Base-by-base conservation (phyloP, 1,139 yeast genomes). In the Kodamaea alishanica region DNA sequence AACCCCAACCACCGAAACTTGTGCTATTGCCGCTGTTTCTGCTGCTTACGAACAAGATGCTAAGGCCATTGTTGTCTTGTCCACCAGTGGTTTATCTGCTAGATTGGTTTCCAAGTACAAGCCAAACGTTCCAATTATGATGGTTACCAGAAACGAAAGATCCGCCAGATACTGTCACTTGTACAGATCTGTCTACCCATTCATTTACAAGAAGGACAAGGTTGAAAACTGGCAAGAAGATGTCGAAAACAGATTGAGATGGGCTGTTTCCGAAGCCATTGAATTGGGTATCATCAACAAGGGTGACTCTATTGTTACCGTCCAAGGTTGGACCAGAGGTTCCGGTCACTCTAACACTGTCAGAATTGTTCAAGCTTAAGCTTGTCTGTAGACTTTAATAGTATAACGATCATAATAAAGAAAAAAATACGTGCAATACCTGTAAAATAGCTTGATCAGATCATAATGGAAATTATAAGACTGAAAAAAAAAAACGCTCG, bases 311-410 rank as follows among this genome's bases (percentile, higher is more conserved):
- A 85, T 89, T 58, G 89, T 92, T 55, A 87, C 96, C 61, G 85
- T 92, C 64, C 98, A 92, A 79, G 98, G 98, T 67, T 92, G 96
- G 95, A 87, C 96, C 62, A 86, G 94, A 67, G 98, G 98, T 73
- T 78, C 90, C 51, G 99, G 98, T 64, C 96, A 92, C 81, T 86
- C 98, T 62, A 92, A 92, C 84, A 92, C 98, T 51, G 81, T 92
- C 70, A 92, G 97, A 79, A 66, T 73, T 54, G 76, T 74, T 46
- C 74, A 70, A 57, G 77, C 77, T 53, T 71, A 69, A 56, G 30
- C 26, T 15, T 11, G 32, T 10, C 8, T 33, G 10, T 26, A 26
- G 20, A 15, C 20, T 15, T 15, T 15, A 15, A 15, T 15, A 15
- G 20, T 15, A 15, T 15, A 15, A 15, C 20, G 20, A 15, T 15